Evolutionary conservation across 768 basidiomycete species (phyloP).

Genomic region (Lactifluus subvellereus): DNA sequence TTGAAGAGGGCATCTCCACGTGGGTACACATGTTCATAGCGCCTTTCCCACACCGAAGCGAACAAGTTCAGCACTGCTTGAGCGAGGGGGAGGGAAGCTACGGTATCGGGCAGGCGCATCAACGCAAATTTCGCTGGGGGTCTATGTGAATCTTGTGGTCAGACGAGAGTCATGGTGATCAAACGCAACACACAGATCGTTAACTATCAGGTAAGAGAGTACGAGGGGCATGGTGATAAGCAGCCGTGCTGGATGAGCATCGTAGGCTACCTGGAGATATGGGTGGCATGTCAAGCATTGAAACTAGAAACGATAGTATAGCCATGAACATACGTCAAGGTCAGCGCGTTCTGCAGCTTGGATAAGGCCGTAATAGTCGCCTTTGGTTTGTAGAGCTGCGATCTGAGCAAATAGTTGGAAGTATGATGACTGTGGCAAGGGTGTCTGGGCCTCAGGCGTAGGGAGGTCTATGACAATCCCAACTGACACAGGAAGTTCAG

Average conservation of each 20-base stretch:
- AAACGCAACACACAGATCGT: conserved; percentile 48
- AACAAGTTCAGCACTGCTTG: conserved; percentile 44
- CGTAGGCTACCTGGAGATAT: conserved; percentile 25
- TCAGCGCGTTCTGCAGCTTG: conserved; percentile 48
- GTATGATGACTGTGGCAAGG: conserved; percentile 1
- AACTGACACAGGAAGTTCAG: conserved; percentile 19
- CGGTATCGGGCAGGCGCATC: conserved; percentile 46
- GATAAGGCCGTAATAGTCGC: conserved; percentile 41
- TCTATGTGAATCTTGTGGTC: conserved; percentile 33
- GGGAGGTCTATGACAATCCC: conserved; percentile 8
- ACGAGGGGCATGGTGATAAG: conserved; percentile 55
- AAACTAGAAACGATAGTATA: neutral
- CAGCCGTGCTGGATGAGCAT: conserved; percentile 31
- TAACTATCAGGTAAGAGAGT: conserved; percentile 56
- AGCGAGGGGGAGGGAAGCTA: conserved; percentile 41
- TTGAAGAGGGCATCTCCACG: conserved; percentile 40
- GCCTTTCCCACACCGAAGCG: conserved; percentile 46
- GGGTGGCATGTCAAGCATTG: neutral
- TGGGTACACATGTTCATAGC: conserved; percentile 50
- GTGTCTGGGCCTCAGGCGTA: neutral
- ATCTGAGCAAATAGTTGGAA: conserved; percentile 10
- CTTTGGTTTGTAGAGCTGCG: conserved; percentile 38
- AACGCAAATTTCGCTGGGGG: conserved; percentile 55
- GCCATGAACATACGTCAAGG: conserved; percentile 40
- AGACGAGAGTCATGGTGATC: neutral